Base-by-base conservation (phyloP, 768 basidiomycete species). In the Suillus variegatus region DNA sequence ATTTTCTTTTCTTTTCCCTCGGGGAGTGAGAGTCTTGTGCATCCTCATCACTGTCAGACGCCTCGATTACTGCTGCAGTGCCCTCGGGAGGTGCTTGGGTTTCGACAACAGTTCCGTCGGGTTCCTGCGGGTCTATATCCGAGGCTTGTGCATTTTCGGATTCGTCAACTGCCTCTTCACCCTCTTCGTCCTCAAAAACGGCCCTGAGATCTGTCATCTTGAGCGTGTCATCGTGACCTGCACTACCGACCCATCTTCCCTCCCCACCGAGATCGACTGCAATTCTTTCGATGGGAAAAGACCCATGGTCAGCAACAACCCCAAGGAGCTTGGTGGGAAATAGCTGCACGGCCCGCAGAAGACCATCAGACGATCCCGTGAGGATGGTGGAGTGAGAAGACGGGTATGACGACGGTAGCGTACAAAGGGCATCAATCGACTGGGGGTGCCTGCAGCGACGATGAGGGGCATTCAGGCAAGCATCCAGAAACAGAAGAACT, bases 361-460 rank as follows among this genome's bases (percentile, higher is more conserved):
- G 84, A 0, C 96, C 96, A 74, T 98, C 95, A 7, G 94, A 94
- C 0, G 95, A 97, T 7, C 95, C 95, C 1, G 95, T 95, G 2
- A 95, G 84, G 65, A 97, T 85, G 2, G 90, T 86, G 18, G 88
- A 84, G 71, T 90, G 84, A 64, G 87, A 84, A 57, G 84, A 83
- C 1, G 86, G 83, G 64, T 91, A 82, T 22, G 81, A 82, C 5
- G 84, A 76, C 3, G 92, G 91, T 20, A 97, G 75, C 54, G 86
- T 76, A 71, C 93, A 94, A 41, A 97, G 82, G 6, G 95, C 88
- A 72, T 97, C 96, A 57, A 97, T 86, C 13, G 94, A 96, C 68
- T 93, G 85, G 6, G 96, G 96, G 76, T 97, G 96, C 3, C 94
- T 95, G 68, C 55, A n/a, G 62, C 43, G 46, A 64, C 32, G 32